phyloP scores from a whole-genome alignment of 305 asterid species.

The Lippia alba region DNA sequence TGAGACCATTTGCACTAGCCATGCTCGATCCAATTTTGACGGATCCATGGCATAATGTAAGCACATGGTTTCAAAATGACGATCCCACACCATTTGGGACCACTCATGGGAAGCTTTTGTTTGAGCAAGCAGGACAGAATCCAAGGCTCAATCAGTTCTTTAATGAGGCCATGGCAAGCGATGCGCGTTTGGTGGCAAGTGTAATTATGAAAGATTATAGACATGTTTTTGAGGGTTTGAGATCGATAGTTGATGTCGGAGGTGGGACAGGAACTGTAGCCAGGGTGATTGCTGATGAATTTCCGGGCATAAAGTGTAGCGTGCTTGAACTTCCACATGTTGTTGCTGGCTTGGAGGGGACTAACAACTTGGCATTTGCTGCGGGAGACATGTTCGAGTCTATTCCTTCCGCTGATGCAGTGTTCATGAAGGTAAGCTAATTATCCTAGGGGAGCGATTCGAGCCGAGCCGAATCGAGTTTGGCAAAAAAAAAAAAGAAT shows the following conservation, averaged over 20 bases:
- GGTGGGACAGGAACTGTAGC: conserved; percentile 45
- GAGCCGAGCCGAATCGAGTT: too few relatives aligned
- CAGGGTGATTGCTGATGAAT: conserved; percentile 25
- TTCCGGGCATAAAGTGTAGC: conserved; percentile 31
- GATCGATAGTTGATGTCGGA: conserved; percentile 38
- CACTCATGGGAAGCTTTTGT: conserved; percentile 29
- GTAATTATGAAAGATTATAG: conserved; percentile 23
- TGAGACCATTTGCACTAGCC: conserved; percentile 1
- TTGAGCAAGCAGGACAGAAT: conserved; percentile 33
- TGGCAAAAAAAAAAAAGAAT: too few relatives aligned
- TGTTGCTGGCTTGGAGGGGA: conserved; percentile 21
- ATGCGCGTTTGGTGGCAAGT: conserved; percentile 32
- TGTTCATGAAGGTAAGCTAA: background rate
- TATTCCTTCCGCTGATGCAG: conserved; percentile 34
- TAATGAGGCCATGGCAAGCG: conserved; percentile 44
- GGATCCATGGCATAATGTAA: conserved; percentile 34
- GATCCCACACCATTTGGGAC: background rate
- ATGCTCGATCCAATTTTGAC: conserved; percentile 7
- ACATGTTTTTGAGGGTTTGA: conserved; percentile 42
- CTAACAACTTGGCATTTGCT: conserved; percentile 17
- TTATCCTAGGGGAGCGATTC: too few relatives aligned
- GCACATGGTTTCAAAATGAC: background rate
- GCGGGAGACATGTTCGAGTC: conserved; percentile 36
- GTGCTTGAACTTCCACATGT: conserved; percentile 38
- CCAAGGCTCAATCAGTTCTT: conserved; percentile 33